A percentile compares a stretch with the other conserved stretches of the same genome.
These are phyloP conservation scores for Tribonema minus DNA, from an alignment of 108 stramenopile genomes.

Conservation along the genomic window DNA sequence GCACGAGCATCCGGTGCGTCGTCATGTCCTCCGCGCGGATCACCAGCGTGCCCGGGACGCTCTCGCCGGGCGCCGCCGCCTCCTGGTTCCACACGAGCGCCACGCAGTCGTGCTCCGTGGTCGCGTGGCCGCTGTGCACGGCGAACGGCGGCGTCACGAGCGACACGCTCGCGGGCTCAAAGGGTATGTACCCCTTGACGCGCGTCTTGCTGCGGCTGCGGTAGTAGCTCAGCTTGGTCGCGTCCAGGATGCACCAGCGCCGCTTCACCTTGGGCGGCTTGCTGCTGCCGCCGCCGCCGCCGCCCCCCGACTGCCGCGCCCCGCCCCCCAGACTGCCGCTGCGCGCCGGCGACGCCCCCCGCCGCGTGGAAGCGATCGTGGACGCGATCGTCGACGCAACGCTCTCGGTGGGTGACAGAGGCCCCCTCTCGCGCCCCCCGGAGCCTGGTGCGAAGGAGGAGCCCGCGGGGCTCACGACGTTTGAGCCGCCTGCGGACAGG, in stretches of 20 bases:
- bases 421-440: too few species aligned
- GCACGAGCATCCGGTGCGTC: slow-evolving; percentile 9
- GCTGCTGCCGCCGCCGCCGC: slow-evolving; percentile 4
- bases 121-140: neutral
- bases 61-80: slow-evolving; percentile 24
- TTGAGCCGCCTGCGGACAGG: too few species aligned
- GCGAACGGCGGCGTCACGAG: slow-evolving; percentile 30
- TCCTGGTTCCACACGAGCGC: slow-evolving; percentile 14
- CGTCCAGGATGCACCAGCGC: slow-evolving; percentile 33
- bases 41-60: slow-evolving; percentile 30
- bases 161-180: slow-evolving; percentile 12
- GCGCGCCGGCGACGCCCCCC: too few species aligned
- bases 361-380: too few species aligned
- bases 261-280: neutral
- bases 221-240: slow-evolving; percentile 11
- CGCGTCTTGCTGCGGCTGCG: slow-evolving; percentile 14
- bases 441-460: too few species aligned
- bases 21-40: slow-evolving; percentile 22
- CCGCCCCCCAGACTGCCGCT: too few species aligned
- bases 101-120: slow-evolving; percentile 21
- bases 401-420: too few species aligned
- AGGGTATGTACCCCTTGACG: neutral
- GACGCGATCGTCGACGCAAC: too few species aligned
- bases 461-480: too few species aligned
- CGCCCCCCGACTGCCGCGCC: neutral